Base-by-base conservation (phyloP, 2,329 filamentous ascomycete genomes). In the Aschersonia sp. region DNA sequence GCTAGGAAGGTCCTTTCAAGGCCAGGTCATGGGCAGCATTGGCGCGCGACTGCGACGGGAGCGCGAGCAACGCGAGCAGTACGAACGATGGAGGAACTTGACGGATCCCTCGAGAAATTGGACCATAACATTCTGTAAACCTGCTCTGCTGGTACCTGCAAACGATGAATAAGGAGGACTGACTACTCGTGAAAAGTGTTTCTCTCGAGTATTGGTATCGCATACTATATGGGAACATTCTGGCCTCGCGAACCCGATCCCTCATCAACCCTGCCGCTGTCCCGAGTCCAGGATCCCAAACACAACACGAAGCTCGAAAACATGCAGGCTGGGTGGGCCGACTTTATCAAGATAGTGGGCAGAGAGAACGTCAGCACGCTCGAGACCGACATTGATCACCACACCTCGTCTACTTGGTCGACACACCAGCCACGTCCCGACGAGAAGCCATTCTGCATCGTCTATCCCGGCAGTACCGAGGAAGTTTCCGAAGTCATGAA, bases 401-500 rank as follows among this genome's bases (percentile, higher is more conserved):
- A 84, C 59, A 64, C 77, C 37, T 72, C 71, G 32, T 81, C 77
- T 30, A 71, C 74, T 43, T 84, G 79, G 79, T 82, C 78, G 43
- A 73, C 76, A 32, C 76, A 83, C 61, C 67, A 66, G 44, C 63
- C 67, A 44, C 63, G 65, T 32, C 62, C 68, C 11, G 59, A 67
- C 2, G 68, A 79, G 49, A 66, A 69, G 43, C 73, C 78, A 10
- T 83, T 83, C 59, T 74, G 87, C 61, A 72, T 95, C 46, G 74
- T 94, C 41, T 90, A 81, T 59, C 89, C 88, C 0, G 70, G 66
- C 42, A 79, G 73, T 37, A 95, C 89, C 1, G 83, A 89, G 53
- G 83, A 95, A 56, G 87, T 94, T 7, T 83, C 84, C n/a, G 70
- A 74, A 52, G 78, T 95, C 50, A 90, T 94, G 82, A 89, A 90